Conservation (phyloP, 78 protist species). For the Polysphondylium violaceum region DNA sequence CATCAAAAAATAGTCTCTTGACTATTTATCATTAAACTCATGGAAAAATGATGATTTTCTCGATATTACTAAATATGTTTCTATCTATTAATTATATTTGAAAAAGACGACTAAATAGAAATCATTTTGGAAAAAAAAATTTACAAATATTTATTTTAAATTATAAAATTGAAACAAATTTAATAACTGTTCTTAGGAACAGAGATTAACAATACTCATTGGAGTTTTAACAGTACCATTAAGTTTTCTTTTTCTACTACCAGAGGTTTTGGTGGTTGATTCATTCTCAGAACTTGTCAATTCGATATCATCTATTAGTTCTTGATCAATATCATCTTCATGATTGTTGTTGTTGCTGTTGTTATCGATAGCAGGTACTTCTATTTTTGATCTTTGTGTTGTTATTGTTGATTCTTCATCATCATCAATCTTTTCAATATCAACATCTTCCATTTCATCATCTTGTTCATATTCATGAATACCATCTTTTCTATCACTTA, state of each 20-base stretch:
- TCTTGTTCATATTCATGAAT: neutral
- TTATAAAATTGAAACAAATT: no score
- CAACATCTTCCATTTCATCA: neutral
- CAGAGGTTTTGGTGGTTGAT: neutral
- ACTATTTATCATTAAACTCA: no score
- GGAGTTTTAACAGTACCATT: no score
- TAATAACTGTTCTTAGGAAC: neutral
- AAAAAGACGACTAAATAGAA: no score
- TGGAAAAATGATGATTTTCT: no score
- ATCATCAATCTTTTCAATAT: no score
- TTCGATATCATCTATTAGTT: neutral
- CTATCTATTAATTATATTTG: no score
- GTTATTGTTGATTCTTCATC: neutral
- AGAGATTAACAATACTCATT: neutral
- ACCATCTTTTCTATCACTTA: neutral
- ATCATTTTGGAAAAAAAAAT: no score
- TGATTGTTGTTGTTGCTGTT: neutral
- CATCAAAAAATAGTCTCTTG: no score
- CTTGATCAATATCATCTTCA: constrained; percentile 5
- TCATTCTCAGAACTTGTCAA: neutral
- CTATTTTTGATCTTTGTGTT: neutral
- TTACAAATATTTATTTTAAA: no score
- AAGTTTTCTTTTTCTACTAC: neutral
- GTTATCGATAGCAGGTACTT: neutral
- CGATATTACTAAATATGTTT: no score